phyloP scores from a whole-genome alignment of 345 rosid species.

The Cardamine resedifolia region DNA sequence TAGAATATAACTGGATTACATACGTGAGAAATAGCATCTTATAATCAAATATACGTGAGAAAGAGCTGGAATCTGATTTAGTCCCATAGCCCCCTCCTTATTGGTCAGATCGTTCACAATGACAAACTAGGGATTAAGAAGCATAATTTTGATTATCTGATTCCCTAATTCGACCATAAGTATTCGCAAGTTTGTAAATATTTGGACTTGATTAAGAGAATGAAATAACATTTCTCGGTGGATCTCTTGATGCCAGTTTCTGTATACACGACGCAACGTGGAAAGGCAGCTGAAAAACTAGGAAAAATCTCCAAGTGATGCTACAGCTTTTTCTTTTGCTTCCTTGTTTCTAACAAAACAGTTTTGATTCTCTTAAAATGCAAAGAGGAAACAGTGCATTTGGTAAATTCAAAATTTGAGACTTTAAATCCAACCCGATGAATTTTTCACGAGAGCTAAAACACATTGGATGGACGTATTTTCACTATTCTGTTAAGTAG shows the following conservation, averaged over 20 bases:
- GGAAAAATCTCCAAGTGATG: not conserved
- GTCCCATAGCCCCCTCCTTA: slow-evolving; percentile 45
- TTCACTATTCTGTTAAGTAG: no score
- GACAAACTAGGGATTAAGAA: not conserved
- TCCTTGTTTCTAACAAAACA: no score
- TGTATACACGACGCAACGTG: not conserved
- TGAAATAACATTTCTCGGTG: not conserved
- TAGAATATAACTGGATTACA: not conserved
- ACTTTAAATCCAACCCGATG: no score
- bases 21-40: not conserved
- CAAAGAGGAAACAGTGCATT: no score
- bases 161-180: not conserved
- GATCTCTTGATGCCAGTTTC: not conserved
- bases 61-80: not conserved
- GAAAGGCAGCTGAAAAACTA: not conserved
- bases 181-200: not conserved
- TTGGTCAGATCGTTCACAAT: not conserved
- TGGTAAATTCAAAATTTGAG: no score
- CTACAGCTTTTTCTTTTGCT: not conserved
- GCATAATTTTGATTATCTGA: not conserved
- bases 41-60: no score
- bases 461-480: no score
- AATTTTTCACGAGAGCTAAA: no score
- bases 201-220: not conserved
- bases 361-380: no score